Evolutionary conservation across 257 asterid genomes (phyloP), one percentile per base, ranked within the genome.

Genomic region (Penstemon davidsonii): DNA sequence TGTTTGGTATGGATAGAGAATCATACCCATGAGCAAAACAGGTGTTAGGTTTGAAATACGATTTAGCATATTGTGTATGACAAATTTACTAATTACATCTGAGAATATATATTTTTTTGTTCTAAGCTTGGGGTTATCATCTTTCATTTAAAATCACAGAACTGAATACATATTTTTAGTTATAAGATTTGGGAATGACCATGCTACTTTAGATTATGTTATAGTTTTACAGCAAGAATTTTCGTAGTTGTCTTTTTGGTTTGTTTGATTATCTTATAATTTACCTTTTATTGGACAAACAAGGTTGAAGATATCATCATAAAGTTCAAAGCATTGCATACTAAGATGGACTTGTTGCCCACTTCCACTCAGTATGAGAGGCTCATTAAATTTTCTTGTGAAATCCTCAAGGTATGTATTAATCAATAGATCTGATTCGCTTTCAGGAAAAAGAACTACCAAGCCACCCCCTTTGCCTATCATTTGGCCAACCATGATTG

Each of bases 241-340:
- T 41, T 60, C 45, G 58, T 71, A 55, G 47, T 59, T 61, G 4
- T 8, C 25, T 49, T 36, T 66, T 60, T 73, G 37, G 49, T 68
- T 62, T 67, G 38, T 49, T 62, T 74, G 59, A 51, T 52, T 66
- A 19, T 75, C 76, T 73, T 38, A 67, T 69, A 33, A 64, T 56
- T 19, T 66, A 44, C 52, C 62, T 58, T 60, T 41, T 64, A 10
- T 70, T 77, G 73, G 73, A 64, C 69, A 60, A 69, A 71, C 47
- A 76, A 91, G 97, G 94, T 88, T 78, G 96, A 87, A 77, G 91
- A 83, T 68, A 76, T 80, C 51, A 60, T 84, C 60, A 64, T 60
- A 62, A 89, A 76, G 53, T 91, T 86, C 71, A 84, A 75, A 74
- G 49, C 59, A 1, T 68, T 91, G 78, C 93, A 82, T 62, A 37